Base-by-base conservation (phyloP, 495 filamentous ascomycete genomes). In the Neurospora pannonica region DNA sequence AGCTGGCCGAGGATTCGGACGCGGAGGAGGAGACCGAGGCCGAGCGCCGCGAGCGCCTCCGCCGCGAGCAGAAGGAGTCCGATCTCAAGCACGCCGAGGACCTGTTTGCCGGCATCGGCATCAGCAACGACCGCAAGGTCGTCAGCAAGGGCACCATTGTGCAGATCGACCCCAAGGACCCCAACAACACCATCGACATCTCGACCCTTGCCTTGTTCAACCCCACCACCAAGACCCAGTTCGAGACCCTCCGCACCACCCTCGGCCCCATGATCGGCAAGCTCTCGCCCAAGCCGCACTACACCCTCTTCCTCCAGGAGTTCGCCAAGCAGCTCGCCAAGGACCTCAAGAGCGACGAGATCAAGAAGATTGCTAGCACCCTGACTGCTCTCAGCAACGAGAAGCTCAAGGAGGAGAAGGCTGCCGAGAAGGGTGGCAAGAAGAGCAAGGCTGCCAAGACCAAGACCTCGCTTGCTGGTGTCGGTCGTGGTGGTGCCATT, bases 371-470 rank as follows among this genome's bases (percentile, higher is more conserved):
- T 73, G 89, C 94, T 4, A 95, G 91, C 84, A 88, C 89, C 38
- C 82, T 98, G 79, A 95, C 94, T 28, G 91, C 92, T 13, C 86
- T 97, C 70, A 87, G 93, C 78, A 99, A 99, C 79, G 97, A 99
- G 89, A 98, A 96, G 88, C 93, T 97, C 93, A 97, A 93, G 86
- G 96, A 98, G 84, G 97, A 99, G 89, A 97, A 97, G 86, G 88
- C 90, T 15, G 90, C 93, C 4, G 95, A 97, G 76, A 98, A 97
- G 87, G 92, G 93, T 34, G 93, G 90, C 75, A 98, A 98, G 92
- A 99, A 98, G 89, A 91, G 85, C 74, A 98, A 98, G 87, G 93
- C 93, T 11, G 92, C 92, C 54, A 97, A 97, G 89, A 95, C 92
- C 19, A 99, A 99, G 90, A 88, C 92, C 48, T 90, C 89, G 21